phyloP scores from a whole-genome alignment of 306 rosid species.

The Lupinus albus region DNA sequence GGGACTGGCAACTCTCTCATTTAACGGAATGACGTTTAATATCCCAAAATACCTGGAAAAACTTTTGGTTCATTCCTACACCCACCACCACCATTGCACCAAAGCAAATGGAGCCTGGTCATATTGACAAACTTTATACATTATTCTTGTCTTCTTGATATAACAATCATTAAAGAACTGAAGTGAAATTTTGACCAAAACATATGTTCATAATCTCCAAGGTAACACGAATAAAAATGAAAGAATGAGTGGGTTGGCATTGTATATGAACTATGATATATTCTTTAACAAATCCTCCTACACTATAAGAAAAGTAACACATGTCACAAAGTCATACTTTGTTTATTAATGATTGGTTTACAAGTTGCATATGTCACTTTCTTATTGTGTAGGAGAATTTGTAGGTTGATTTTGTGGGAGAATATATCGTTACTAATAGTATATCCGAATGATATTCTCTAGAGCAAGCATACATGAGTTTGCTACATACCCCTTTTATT shows the following conservation, averaged over 20 bases:
- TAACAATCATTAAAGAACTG: not conserved
- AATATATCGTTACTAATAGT: too few species aligned
- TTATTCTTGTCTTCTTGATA: not conserved
- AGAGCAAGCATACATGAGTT: slow-evolving; percentile 25
- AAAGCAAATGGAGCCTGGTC: not conserved
- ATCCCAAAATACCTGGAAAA: slow-evolving; percentile 6
- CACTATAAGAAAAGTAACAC: too few species aligned
- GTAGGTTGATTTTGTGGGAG: too few species aligned
- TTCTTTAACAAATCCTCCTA: too few species aligned
- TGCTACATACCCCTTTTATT: slow-evolving; percentile 79
- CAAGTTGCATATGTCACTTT: too few species aligned
- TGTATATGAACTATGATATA: too few species aligned
- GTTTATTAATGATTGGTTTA: too few species aligned
- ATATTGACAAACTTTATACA: not conserved
- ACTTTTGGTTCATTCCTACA: slow-evolving; percentile 4
- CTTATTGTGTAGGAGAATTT: too few species aligned
- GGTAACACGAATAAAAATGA: not conserved
- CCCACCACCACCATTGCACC: not conserved
- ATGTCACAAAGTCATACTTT: too few species aligned
- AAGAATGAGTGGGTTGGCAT: not conserved
- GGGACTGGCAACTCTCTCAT: slow-evolving; percentile 10
- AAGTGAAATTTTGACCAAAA: slow-evolving; percentile 20
- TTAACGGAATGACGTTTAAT: slow-evolving; percentile 5
- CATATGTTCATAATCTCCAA: slow-evolving; percentile 1
- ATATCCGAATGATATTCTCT: not conserved